These are phyloP conservation scores for Beauveria varroae DNA, from an alignment of 2,329 filamentous ascomycete species.

Conservation along the genomic window DNA sequence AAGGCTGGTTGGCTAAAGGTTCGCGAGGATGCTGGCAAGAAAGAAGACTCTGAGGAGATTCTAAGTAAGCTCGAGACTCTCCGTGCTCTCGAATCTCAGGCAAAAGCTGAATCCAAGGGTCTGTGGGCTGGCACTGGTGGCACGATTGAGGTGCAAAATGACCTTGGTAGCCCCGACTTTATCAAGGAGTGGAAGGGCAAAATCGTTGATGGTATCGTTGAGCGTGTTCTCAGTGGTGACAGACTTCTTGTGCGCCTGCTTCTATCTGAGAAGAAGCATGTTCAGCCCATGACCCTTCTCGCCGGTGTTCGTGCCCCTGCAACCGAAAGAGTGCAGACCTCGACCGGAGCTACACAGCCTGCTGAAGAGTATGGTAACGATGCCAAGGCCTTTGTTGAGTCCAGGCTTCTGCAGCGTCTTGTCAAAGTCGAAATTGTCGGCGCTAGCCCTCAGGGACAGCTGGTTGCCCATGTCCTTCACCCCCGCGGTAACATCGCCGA, in stretches of 20 bases:
- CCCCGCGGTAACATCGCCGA: slow-evolving; percentile 88
- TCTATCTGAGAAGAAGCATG: slow-evolving; percentile 73
- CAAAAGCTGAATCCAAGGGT: slow-evolving; percentile 71
- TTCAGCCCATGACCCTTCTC: slow-evolving; percentile 80
- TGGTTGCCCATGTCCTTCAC: slow-evolving; percentile 83
- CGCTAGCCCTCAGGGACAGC: slow-evolving; percentile 79
- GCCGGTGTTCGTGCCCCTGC: slow-evolving; percentile 84
- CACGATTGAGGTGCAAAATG: slow-evolving; percentile 71
- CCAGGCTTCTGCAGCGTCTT: slow-evolving; percentile 75
- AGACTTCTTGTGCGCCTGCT: slow-evolving; percentile 78
- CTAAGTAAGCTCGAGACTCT: slow-evolving; percentile 68
- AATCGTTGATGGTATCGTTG: slow-evolving; percentile 76
- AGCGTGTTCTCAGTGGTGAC: slow-evolving; percentile 87
- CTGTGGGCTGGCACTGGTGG: slow-evolving; percentile 64
- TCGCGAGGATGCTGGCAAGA: slow-evolving; percentile 86
- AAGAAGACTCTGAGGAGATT: slow-evolving; percentile 76
- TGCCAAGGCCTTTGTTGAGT: slow-evolving; percentile 80
- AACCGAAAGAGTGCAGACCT: slow-evolving; percentile 75
- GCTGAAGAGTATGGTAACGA: slow-evolving; percentile 89
- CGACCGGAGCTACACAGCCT: slow-evolving; percentile 71
- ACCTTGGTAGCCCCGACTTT: slow-evolving; percentile 72
- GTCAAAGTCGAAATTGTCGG: slow-evolving; percentile 79
- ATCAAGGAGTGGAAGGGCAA: slow-evolving; percentile 79
- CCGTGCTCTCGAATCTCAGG: slow-evolving; percentile 67
- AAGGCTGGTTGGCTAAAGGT: slow-evolving; percentile 90